Conservation (phyloP, 352 stramenopile genomes). For the Globisporangium mamillatum region DNA sequence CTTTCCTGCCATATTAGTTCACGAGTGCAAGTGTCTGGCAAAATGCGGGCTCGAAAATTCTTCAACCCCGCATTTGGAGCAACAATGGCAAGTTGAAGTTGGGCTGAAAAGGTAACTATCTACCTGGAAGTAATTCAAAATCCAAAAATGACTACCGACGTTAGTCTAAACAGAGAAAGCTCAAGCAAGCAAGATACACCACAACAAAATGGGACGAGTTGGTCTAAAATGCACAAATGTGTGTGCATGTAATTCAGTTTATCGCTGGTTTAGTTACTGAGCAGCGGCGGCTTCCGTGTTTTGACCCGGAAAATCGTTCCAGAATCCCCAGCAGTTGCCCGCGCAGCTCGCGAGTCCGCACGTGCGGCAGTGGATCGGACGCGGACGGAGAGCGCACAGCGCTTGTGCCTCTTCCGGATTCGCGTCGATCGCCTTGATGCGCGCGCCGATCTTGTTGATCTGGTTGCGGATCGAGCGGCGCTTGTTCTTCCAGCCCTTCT, state of each 20-base stretch:
- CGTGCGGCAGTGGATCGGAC: slow-evolving; percentile 65
- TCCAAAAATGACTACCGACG: not conserved
- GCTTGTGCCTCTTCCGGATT: slow-evolving; percentile 39
- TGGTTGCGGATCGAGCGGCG: slow-evolving; percentile 70
- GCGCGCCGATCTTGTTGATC: slow-evolving; percentile 55
- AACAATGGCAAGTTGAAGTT: slow-evolving; percentile 16
- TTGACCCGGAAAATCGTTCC: slow-evolving; percentile 42
- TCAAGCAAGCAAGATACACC: not conserved
- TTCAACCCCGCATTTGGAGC: not conserved
- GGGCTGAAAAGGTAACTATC: slow-evolving; percentile 6
- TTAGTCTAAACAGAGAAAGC: not conserved
- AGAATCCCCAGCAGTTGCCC: slow-evolving; percentile 77
- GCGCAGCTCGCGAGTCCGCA: slow-evolving; percentile 49
- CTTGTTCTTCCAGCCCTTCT: slow-evolving; percentile 73
- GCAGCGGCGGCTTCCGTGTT: not conserved
- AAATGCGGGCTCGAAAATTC: not conserved
- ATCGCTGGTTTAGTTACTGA: slow-evolving; percentile 5
- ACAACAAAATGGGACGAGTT: not conserved
- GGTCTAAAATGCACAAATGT: not conserved
- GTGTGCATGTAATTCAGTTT: not conserved
- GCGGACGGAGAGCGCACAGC: slow-evolving; percentile 25
- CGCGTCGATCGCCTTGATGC: slow-evolving; percentile 35
- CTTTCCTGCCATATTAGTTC: slow-evolving; percentile 24
- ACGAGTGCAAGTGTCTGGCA: not conserved
- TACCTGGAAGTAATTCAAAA: slow-evolving; percentile 12